A percentile compares a stretch with the other conserved stretches of the same genome.
Evolutionary conservation across 2,329 filamentous ascomycete genomes (phyloP).

Genomic region (Dactylellina drechsleri): DNA sequence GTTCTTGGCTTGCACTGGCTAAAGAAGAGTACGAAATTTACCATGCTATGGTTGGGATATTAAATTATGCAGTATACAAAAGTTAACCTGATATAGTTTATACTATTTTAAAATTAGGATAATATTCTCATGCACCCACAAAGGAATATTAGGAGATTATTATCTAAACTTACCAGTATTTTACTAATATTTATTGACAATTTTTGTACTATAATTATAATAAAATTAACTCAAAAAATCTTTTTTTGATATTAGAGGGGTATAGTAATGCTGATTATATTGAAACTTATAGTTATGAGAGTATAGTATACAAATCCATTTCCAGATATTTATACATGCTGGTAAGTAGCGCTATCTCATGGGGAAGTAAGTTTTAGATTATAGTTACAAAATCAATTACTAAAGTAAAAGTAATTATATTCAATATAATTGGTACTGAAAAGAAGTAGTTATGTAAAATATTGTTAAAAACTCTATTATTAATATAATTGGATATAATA

Average conservation of each 20-base stretch:
- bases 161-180: not conserved
- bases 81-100: too few species aligned
- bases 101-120: not conserved
- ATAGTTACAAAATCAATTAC: not conserved
- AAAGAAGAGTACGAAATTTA: not conserved
- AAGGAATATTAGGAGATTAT: not conserved
- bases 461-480: conserved; percentile 1
- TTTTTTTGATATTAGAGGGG: not conserved
- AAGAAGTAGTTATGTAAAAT: not conserved
- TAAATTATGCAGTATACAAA: too few species aligned
- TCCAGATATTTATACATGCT: not conserved
- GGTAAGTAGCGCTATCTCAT: not conserved
- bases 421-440: not conserved
- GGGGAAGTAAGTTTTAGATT: not conserved
- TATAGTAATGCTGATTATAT: not conserved
- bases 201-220: too few species aligned
- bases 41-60: too few species aligned
- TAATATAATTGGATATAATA: too few species aligned
- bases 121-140: not conserved
- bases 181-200: not conserved
- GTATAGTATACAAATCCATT: not conserved
- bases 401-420: not conserved
- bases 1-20: not conserved
- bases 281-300: not conserved
- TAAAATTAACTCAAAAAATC: not conserved